Evolutionary conservation across 192 early-diverging fungal genomes (phyloP), one percentile per base, ranked within the genome.

Genomic region (Coemansia sp.): DNA sequence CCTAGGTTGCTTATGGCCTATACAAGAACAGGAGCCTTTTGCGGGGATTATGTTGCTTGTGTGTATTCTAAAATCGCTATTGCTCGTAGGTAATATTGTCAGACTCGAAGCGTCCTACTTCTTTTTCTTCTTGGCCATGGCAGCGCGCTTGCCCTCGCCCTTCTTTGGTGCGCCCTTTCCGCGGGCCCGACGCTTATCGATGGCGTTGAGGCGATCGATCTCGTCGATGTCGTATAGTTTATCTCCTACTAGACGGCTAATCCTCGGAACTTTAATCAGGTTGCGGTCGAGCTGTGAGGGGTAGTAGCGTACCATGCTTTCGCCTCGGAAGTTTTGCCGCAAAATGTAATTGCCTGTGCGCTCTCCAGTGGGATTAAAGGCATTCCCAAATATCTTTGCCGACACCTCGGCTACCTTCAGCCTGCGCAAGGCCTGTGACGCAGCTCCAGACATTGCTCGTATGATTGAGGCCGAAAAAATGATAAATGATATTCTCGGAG

Each of bases 141-240:
- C 33, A 5, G 79, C 79, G 9, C 79, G 74, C 67, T 73, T 82
- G 56, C 79, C 79, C 24, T 76, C 63, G 20, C 79, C 79, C 77
- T 92, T 92, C 87, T 90, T 90, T 36, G 89, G 89, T 13, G 88
- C 83, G 37, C 90, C 89, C 85, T 92, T 92, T 59, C 90, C 90
- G 42, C 90, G 86, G 48, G 85, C 84, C 77, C 84, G 89, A 69
- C 83, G 79, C 73, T 82, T 83, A 3, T 89, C 86, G 63, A 89
- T 73, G 48, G 86, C 87, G 43, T 89, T 88, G 26, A 89, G 71
- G 18, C 90, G 86, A 34, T 83, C 81, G 56, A 90, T 87, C 65
- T 92, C 90, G 9, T 81, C 84, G 23, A 79, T 71, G 71, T 92
- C 73, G 14, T 72, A 69, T 24, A 69, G 38, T 40, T 69, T 69